phyloP scores from a whole-genome alignment of 805 yeast species.

The Candida nonsorbophila region DNA sequence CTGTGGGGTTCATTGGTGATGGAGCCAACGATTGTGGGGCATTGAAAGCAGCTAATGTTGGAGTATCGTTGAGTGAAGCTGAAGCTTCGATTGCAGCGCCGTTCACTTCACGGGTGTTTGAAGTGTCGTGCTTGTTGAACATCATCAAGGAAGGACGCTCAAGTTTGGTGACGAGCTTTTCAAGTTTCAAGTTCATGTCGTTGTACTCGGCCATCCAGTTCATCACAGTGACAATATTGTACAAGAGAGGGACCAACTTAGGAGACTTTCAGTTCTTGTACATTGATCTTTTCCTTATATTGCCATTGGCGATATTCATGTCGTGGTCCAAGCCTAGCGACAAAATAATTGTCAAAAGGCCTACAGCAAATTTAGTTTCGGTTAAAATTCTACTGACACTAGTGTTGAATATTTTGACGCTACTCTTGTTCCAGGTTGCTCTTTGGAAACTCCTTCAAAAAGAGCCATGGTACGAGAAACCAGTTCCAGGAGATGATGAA shows the following conservation, averaged over 20 bases:
- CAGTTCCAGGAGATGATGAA: constrained; percentile 71
- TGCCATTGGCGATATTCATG: constrained; percentile 95
- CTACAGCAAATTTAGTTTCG: constrained; percentile 90
- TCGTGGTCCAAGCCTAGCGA: constrained; percentile 89
- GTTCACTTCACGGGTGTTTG: constrained; percentile 85
- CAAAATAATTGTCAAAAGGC: constrained; percentile 62
- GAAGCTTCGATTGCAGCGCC: constrained; percentile 99
- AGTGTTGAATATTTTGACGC: constrained; percentile 65
- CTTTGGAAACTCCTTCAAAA: constrained; percentile 59
- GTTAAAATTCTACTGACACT: constrained; percentile 82
- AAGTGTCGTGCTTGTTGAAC: constrained; percentile 86
- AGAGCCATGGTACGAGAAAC: constrained; percentile 72
- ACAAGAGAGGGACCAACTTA: constrained; percentile 82
- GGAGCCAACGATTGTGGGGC: constrained; percentile 99
- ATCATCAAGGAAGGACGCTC: constrained; percentile 94
- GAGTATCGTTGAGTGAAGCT: constrained; percentile 92
- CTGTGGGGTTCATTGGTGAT: constrained; percentile 97
- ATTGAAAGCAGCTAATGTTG: constrained; percentile 94
- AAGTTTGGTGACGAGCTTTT: constrained; percentile 87
- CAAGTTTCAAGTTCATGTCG: constrained; percentile 98
- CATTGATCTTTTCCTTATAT: constrained; percentile 84
- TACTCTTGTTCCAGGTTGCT: constrained; percentile 58
- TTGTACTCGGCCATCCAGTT: constrained; percentile 95
- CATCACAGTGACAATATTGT: constrained; percentile 76
- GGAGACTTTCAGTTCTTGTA: constrained; percentile 96